Percentiles rank a stretch among this genome's conserved stretches.
These are phyloP conservation scores for Tuctoria greenei DNA, from an alignment of 176 grass and related monocot genomes.

Conservation along the genomic window DNA sequence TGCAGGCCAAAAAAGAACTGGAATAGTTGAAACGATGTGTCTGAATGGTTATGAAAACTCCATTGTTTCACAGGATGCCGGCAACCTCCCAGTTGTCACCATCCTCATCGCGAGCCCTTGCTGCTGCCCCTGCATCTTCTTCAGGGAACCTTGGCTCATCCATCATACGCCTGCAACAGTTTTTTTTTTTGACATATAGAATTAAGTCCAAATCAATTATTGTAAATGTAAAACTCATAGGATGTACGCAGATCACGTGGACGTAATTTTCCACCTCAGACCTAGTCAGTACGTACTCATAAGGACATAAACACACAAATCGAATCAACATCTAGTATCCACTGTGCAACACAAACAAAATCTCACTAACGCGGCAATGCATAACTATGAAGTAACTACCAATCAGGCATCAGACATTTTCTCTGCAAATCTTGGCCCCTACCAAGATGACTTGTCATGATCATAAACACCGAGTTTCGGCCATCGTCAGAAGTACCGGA, in stretches of 20 bases:
- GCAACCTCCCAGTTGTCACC: conserved; percentile 67
- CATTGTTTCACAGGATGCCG: conserved; percentile 47
- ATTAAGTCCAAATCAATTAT: neutral
- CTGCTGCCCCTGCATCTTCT: conserved; percentile 38
- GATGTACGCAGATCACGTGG: neutral
- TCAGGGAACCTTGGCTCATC: conserved; percentile 57
- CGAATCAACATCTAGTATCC: neutral
- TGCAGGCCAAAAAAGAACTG: conserved; percentile 33
- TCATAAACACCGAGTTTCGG: too few relatives aligned
- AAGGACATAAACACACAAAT: neutral
- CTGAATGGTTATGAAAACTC: conserved; percentile 7
- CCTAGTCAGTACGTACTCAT: neutral
- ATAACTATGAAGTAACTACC: neutral
- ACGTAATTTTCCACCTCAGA: neutral
- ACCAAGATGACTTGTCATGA: too few relatives aligned
- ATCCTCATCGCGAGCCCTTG: conserved; percentile 43
- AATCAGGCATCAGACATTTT: neutral
- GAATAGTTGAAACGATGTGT: conserved; percentile 9
- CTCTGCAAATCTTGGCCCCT: too few relatives aligned
- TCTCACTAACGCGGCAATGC: too few relatives aligned
- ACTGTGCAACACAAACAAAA: neutral
- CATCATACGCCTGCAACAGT: conserved; percentile 51
- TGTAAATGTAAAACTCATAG: neutral
- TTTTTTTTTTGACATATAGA: neutral
- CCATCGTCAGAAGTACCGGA: too few relatives aligned